A percentile compares a stretch with the other conserved stretches of the same genome.
Evolutionary conservation across 352 stramenopile species (phyloP).

Genomic region (Lagenidium giganteum): DNA sequence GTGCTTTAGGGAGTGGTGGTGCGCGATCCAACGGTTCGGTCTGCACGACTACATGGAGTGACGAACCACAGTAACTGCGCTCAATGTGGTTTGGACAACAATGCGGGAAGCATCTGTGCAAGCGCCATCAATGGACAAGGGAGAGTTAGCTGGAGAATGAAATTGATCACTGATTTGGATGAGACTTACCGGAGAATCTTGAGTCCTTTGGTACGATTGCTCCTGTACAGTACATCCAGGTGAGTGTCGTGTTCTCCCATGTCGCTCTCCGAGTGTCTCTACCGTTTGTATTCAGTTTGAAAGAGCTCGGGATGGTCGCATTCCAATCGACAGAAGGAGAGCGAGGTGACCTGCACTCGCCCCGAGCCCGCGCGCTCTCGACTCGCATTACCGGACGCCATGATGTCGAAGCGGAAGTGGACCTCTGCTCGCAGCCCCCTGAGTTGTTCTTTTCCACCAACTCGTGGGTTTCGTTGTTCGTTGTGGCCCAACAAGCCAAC

Average conservation of each 20-base stretch:
- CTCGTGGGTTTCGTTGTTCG: slow-evolving; percentile 21
- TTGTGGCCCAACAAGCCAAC: neutral
- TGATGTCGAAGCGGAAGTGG: no score
- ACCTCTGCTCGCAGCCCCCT: no score
- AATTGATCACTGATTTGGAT: slow-evolving; percentile 1
- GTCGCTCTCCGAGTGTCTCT: neutral
- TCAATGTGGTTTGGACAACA: slow-evolving; percentile 20
- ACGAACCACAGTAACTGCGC: slow-evolving; percentile 24
- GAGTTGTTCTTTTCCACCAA: no score
- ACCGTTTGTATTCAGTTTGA: slow-evolving; percentile 64
- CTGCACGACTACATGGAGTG: slow-evolving; percentile 23
- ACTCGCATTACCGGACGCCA: neutral
- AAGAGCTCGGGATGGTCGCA: slow-evolving; percentile 67
- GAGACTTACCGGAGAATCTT: slow-evolving; percentile 52
- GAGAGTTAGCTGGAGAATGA: neutral
- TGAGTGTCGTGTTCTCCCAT: slow-evolving; percentile 1
- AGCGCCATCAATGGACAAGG: neutral
- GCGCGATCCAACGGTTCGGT: slow-evolving; percentile 3
- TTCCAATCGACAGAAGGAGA: slow-evolving; percentile 49
- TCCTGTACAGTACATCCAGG: slow-evolving; percentile 18
- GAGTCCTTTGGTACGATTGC: slow-evolving; percentile 67
- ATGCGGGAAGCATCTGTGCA: slow-evolving; percentile 18
- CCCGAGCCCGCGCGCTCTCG: neutral
- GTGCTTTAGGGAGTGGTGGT: neutral
- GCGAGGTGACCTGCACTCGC: slow-evolving; percentile 21